Evolutionary conservation across 2,329 filamentous ascomycete genomes (phyloP).

Genomic region (Pseudogymnoascus sp.): DNA sequence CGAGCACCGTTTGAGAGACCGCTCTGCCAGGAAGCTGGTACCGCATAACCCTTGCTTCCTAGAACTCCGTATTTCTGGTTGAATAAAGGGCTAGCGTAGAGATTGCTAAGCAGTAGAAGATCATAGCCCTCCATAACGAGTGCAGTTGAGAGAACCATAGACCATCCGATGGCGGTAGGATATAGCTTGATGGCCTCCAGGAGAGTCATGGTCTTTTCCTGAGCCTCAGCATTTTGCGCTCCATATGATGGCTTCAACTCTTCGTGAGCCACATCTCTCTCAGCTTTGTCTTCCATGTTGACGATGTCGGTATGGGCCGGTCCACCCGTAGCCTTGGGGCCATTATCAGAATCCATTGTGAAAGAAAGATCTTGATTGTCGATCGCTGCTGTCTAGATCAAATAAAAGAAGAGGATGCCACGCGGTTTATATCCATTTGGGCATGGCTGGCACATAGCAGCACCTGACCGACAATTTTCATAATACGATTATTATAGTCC

Average conservation of each 20-base stretch:
- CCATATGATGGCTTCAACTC: background rate
- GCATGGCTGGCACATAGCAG: background rate
- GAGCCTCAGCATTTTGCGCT: constrained; percentile 15
- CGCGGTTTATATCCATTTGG: background rate
- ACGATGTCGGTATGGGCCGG: background rate
- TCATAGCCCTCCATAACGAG: constrained; percentile 36
- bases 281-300: background rate
- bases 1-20: constrained; percentile 34
- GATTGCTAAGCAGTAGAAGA: constrained; percentile 28
- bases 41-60: constrained; percentile 29
- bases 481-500: background rate
- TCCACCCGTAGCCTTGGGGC: background rate
- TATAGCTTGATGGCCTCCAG: constrained; percentile 42
- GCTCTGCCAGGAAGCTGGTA: constrained; percentile 38
- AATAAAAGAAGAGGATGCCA: background rate
- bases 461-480: background rate
- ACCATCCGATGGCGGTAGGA: constrained; percentile 40
- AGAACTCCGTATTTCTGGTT: constrained; percentile 25
- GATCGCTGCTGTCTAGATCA: background rate
- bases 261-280: background rate
- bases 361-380: background rate
- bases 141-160: constrained; percentile 29
- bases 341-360: background rate
- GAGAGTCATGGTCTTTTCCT: constrained; percentile 47
- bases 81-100: constrained; percentile 28